Base-by-base conservation (phyloP, 1,284 basidiomycete species). In the Fomitopsis betulina region DNA sequence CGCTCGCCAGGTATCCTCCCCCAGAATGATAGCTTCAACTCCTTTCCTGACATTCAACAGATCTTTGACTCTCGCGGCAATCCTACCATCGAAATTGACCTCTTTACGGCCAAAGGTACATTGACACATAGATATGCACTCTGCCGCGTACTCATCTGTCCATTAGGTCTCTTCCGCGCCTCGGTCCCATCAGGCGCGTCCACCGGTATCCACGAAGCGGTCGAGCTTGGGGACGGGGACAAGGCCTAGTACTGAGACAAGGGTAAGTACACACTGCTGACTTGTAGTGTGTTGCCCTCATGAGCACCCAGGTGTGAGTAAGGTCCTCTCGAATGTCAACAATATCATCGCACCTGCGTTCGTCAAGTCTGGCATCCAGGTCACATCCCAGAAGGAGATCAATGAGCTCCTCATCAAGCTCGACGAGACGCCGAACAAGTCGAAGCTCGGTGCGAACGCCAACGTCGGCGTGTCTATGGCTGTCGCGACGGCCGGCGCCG, bases 401-500 rank as follows among this genome's bases (percentile, higher is more conserved):
- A 97, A 99, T 73, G 93, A 98, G 77, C 91, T 99, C 81, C 84
- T 99, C 73, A 96, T 98, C 87, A 96, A 98, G 82, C 87, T 95
- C 70, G 96, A 99, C 73, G 95, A 94, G 60, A 95, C 95, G 59
- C 80, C 93, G 66, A 99, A 99, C 91, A 99, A 99, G 87, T 94
- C 94, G 76, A 98, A 97, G 79, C 90, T 98, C 71, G 97, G 97
- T 70, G 97, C 97, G 63, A 99, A 99, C 78, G 97, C 97, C 72
- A 98, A 98, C 76, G 93, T 99, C 62, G 97, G 95, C 79, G 94
- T 99, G 69, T 97, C 94, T 63, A 98, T 98, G 75, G 97, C 96
- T 53, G 93, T 92, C 60, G 87, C 93, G 58, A 90, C 94, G 79
- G 97, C 97, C 64, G 97, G 83, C 71, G 97, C 97, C 53, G 91